Base-by-base conservation (phyloP, 345 rosid genomes). In the Stellera chamaejasme region DNA sequence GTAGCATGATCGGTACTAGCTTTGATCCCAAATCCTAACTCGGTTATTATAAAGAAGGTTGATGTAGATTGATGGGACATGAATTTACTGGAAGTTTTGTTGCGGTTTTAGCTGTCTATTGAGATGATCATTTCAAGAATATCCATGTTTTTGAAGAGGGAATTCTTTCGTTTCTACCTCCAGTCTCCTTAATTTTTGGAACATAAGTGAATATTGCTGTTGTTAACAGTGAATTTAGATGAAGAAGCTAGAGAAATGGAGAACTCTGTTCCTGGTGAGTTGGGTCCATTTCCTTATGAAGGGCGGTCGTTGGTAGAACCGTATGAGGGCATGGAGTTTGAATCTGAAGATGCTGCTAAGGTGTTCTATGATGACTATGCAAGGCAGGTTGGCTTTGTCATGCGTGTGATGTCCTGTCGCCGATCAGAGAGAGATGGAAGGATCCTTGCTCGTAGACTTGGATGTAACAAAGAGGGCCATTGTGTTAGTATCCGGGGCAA, bases 381-480 rank as follows among this genome's bases (percentile, higher is more conserved):
- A 5, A 80, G 91, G 32, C 69, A 32, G 42, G 60, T 85, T 61
- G 97, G 97, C 9, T 90, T 90, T 60, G 96, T 87, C 1, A 90
- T 90, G 94, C 97, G 94, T 13, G 94, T 87, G 57, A 87, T 87
- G 96, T 84, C 94, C 64, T 90, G 97, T 54, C 87, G 96, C 5
- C 89, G 91, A 41, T 90, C 97, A 2, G 97, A 87, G 72, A 85
- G 85, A 69, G 96, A 90, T 59, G 94, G 96, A 49, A 79, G 81
- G 79, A 81, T 87, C 56, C 78, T 90, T 54, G 96, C 96, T 1
- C 84, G 96, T 50, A 78, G 97, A 66, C 79, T 90, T 52, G 96
- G 97, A 15, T 90, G 97, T 69, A 90, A 87, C 67, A 90, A 90
- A 75, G 97, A 90, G 72, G 97, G 97, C 44, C 68, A 84, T 56